Evolutionary conservation across 1,284 basidiomycete genomes (phyloP), one percentile per base, ranked within the genome.

Genomic region (Peniophora sp.): DNA sequence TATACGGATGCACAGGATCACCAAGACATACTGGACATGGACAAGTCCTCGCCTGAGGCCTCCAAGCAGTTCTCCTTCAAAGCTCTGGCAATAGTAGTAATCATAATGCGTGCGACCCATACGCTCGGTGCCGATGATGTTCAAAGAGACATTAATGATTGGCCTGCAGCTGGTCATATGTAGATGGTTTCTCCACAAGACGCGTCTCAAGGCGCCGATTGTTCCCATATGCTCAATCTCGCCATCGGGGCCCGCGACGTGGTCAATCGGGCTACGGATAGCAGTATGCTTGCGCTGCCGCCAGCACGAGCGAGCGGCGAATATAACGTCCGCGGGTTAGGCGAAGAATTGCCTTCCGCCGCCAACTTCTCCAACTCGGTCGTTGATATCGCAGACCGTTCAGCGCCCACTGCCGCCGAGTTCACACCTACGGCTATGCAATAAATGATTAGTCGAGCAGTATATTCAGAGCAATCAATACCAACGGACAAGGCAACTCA

Each of bases 371-470:
- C 86, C 62, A 84, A 58, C 51, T 90, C 87, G 14, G 72, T 76
- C 17, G 84, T 87, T 69, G 84, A 89, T 49, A 78, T 69, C 1
- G 87, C 89, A 62, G 84, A 88, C 60, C 86, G 79, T 66, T 90
- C 90, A 49, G 77, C 78, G 45, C 69, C 75, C 23, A 56, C 57
- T 32, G 63, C 62, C 39, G 63, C 65, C 24, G 75, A 75, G 59
- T 77, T 75, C 49, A 92, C 74, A 1, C 93, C 92, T 14, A 93
- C 89, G 45, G 97, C 83, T 2, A 86, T 86, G 25, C 92, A 89
- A 64, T 97, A 97, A 56, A 94, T 93, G 17, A 86, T 90, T 9
- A 92, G 92, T 35, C 91, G 72, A 51, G n/a, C n/a, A n/a, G n/a
- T n/a, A n/a, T n/a, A n/a, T n/a, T n/a, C n/a, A 9, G 35, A 25